Evolutionary conservation across 2,329 filamentous ascomycete genomes (phyloP), one percentile per base, ranked within the genome.

Genomic region (Xylaria digitata): DNA sequence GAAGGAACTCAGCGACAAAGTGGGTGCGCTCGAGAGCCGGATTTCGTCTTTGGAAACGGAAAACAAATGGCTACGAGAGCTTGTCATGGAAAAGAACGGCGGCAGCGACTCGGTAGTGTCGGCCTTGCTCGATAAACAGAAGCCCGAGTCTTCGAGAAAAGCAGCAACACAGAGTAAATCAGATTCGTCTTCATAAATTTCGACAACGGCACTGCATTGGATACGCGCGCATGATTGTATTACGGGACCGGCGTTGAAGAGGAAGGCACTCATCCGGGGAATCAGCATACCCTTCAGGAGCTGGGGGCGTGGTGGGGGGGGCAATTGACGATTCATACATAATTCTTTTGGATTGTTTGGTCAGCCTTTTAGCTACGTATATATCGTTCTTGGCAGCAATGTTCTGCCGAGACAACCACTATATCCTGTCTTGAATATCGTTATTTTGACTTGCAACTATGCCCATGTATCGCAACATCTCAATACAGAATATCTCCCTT

Each of bases 51-150:
- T 90, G n/a, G 86, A 90, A 75, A 87, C 86, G 48, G 84, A 83
- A 62, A 78, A 78, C 66, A 78, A 77, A 62, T 78, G 76, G 75
- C 57, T 78, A 52, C 70, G 75, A 48, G 90, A 93, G 75, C 86
- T 95, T n/a, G 87, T 95, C 53, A 91, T 92, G 57, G 92, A 94
- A 79, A 95, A 94, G 85, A 92, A 93, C 72, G 90, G 90, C 70
- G 84, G 84, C 71, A 85, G 82, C 72, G 85, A 87, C 50, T 78
- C 79, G 45, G 81, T 86, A 65, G 80, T 87, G 52, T 78, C 82
- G 40, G 80, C 82, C 65, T 77, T 87, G 59, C 81, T 85, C 72
- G 85, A 86, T 71, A 86, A 86, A 70, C 83, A 84, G 62, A 79
- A 79, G 71, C 65, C 75, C 61, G 65, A 71, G 62, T 26, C 78